phyloP scores from a whole-genome alignment of 257 asterid species.

The Solanum chmielewskii region DNA sequence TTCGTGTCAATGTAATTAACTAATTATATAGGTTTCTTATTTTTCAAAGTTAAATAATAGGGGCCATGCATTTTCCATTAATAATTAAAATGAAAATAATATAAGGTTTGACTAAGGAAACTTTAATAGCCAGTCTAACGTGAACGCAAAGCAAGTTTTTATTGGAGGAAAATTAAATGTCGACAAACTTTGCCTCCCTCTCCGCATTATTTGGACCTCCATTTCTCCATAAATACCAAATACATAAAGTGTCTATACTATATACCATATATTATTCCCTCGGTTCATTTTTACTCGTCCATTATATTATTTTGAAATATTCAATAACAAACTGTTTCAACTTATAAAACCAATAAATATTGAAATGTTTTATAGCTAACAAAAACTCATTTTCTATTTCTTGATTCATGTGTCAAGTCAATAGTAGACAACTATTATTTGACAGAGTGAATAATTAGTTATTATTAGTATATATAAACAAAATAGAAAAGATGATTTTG shows the following conservation, averaged over 20 bases:
- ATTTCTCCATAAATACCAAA: not conserved
- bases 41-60: not conserved
- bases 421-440: too few species aligned
- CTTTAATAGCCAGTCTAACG: constrained; percentile 3
- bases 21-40: not conserved
- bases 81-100: not conserved
- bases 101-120: constrained; percentile 11
- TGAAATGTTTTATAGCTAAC: too few species aligned
- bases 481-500: not conserved
- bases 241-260: not conserved
- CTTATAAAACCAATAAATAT: too few species aligned
- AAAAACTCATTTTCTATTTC: too few species aligned
- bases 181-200: constrained; percentile 18
- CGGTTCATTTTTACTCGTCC: too few species aligned
- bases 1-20: not conserved
- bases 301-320: too few species aligned
- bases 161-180: constrained; percentile 14
- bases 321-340: too few species aligned
- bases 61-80: not conserved
- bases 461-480: not conserved
- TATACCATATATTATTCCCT: too few species aligned
- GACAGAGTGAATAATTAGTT: not conserved
- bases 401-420: not conserved
- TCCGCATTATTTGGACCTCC: constrained; percentile 16
- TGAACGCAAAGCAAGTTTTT: constrained; percentile 25